phyloP scores from a whole-genome alignment of 768 basidiomycete species.

The Tremella fuciformis region DNA sequence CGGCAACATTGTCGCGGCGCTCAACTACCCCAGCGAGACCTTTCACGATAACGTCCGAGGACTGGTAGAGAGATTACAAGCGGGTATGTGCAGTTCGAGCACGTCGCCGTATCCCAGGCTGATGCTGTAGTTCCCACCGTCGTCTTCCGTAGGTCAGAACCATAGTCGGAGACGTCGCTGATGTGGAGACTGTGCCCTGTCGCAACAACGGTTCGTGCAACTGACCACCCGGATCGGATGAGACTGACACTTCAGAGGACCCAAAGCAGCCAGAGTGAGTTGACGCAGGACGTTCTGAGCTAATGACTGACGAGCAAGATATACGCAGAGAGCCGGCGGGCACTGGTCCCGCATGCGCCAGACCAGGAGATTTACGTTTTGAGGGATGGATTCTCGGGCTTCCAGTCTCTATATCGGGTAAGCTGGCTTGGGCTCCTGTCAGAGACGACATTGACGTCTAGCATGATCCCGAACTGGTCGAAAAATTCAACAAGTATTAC shows the following conservation, averaged over 20 bases:
- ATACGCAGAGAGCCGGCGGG: conserved; percentile 44
- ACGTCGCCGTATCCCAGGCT: neutral
- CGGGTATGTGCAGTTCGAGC: conserved; percentile 25
- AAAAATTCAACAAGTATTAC: conserved; percentile 51
- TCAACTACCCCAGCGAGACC: conserved; percentile 44
- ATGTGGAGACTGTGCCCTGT: conserved; percentile 47
- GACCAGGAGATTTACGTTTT: conserved; percentile 46
- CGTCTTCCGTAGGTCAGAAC: conserved; percentile 42
- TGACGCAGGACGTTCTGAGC: neutral
- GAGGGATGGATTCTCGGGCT: conserved; percentile 50
- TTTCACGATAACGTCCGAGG: conserved; percentile 45
- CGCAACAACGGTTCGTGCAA: conserved; percentile 39
- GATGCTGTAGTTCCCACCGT: conserved; percentile 39
- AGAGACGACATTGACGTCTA: conserved; percentile 7
- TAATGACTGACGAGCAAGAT: conserved; percentile 25
- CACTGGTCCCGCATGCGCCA: conserved; percentile 19
- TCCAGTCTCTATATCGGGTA: conserved; percentile 44
- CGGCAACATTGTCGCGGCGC: conserved; percentile 47
- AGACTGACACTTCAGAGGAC: conserved; percentile 38
- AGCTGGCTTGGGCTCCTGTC: conserved; percentile 10
- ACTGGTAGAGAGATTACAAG: conserved; percentile 40
- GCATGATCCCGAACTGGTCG: conserved; percentile 48
- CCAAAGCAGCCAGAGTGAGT: conserved; percentile 49
- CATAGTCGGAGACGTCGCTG: neutral
- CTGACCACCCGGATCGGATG: neutral